Base-by-base conservation (phyloP, 169 alveolate species). In the Plasmodium falciparum region DNA sequence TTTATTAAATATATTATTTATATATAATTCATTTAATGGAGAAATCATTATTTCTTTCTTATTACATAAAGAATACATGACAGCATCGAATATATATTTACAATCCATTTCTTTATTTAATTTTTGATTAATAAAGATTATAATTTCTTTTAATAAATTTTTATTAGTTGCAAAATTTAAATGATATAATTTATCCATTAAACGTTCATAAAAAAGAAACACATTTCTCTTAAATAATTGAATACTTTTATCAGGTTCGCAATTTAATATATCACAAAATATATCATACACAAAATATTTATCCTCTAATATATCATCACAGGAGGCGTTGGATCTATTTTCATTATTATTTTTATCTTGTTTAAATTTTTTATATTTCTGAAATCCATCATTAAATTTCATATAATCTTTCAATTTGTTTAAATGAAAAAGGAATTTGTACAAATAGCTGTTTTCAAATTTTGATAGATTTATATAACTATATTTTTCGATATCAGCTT, bases 321-420 rank as follows among this genome's bases (percentile, higher is more conserved):
- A 11, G 12, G 54, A 1, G 2, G 11, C 2, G 39, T 52, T 45
- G 0, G 12, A 20, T 15, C 0, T 15, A 69, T 45, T 47, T 39
- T n/a, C 13, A 45, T 12, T 69, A 33, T 22, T 39, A 15, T 47
- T 50, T 63, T 20, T 15, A 52, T 75, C 66, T 43, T 50, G 78
- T n/a, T 70, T 78, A 54, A 39, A 29, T 66, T 47, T 66, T 50
- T 65, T 43, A 9, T 66, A 66, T 70, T 56, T 63, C 20, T 78
- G 65, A 24, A 52, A 65, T 15, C 89, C 76, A 33, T 78, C 89
- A 9, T 78, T 71, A 13, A 78, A 78, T 78, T 15, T 52, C 72
- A 78, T 78, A 13, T 63, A 43, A 5, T 47, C 75, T 61, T 78
- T 78, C 9, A 65, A 59, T 56, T 49, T 78, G 49, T 78, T 78